phyloP scores from a whole-genome alignment of 2,329 filamentous ascomycete genomes.

The Tolypocladium tundrense region DNA sequence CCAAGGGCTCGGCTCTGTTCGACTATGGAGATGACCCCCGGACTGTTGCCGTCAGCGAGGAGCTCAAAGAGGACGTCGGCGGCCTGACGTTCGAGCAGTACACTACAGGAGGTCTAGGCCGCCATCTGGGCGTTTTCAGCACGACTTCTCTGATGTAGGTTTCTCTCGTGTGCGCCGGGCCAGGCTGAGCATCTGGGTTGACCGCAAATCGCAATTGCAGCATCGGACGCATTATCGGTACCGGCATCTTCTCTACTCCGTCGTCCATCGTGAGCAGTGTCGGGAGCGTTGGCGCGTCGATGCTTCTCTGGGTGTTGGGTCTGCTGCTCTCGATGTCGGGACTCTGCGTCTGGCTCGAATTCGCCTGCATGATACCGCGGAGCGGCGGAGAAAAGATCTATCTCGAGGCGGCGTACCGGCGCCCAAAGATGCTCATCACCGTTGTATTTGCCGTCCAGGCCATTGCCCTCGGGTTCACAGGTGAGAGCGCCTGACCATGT shows the following conservation, averaged over 20 bases:
- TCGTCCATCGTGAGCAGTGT: not conserved
- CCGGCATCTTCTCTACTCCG: not conserved
- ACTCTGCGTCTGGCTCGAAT: not conserved
- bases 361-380: not conserved
- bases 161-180: not conserved
- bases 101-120: not conserved
- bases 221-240: not conserved
- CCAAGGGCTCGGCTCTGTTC: not conserved
- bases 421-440: not conserved
- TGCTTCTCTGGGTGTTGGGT: not conserved
- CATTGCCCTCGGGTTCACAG: not conserved
- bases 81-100: not conserved
- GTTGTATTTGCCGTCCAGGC: not conserved
- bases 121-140: not conserved
- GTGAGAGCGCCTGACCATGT: not conserved
- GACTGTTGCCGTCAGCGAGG: not conserved
- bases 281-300: not conserved
- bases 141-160: not conserved
- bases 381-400: not conserved
- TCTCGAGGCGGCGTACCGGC: not conserved
- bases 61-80: not conserved
- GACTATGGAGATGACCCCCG: not conserved
- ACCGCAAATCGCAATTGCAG: not conserved
- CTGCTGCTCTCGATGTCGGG: not conserved
- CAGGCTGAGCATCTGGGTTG: not conserved